phyloP scores from a whole-genome alignment of 345 rosid species.

The Populus davidiana region DNA sequence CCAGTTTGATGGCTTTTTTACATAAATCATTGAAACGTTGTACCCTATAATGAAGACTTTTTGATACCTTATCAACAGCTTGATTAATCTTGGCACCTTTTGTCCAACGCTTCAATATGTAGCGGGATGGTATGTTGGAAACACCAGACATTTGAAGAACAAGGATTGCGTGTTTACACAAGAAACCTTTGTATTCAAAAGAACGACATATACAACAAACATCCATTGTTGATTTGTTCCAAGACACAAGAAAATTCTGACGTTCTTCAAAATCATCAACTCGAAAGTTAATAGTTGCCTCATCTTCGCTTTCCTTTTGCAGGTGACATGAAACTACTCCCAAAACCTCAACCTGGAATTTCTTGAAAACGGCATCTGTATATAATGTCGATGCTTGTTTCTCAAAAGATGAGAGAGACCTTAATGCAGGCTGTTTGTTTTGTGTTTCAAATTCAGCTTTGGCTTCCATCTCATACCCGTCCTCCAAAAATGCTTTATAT shows the following conservation, averaged over 20 bases:
- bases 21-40: constrained; percentile 43
- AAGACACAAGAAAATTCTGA: constrained; percentile 26
- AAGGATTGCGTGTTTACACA: constrained; percentile 45
- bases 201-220: constrained; percentile 38
- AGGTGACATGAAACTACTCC: constrained; percentile 41
- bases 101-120: constrained; percentile 43
- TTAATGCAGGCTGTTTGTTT: constrained; percentile 23
- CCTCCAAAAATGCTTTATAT: constrained; percentile 27
- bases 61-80: constrained; percentile 18
- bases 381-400: constrained; percentile 36
- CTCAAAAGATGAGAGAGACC: constrained; percentile 39
- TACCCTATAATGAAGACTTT: constrained; percentile 18
- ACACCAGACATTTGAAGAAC: constrained; percentile 42
- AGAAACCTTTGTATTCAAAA: constrained; percentile 44
- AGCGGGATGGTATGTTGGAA: constrained; percentile 30
- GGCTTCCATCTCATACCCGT: constrained; percentile 33
- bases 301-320: constrained; percentile 32
- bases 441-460: constrained; percentile 26
- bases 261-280: constrained; percentile 37
- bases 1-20: constrained; percentile 37
- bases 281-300: constrained; percentile 21
- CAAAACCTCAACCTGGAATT: constrained; percentile 43
- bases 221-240: constrained; percentile 31
- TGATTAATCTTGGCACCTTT: constrained; percentile 35
- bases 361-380: constrained; percentile 39